Base-by-base conservation (phyloP, 164 flowering plant genomes). In the Nymphaea thermarum region DNA sequence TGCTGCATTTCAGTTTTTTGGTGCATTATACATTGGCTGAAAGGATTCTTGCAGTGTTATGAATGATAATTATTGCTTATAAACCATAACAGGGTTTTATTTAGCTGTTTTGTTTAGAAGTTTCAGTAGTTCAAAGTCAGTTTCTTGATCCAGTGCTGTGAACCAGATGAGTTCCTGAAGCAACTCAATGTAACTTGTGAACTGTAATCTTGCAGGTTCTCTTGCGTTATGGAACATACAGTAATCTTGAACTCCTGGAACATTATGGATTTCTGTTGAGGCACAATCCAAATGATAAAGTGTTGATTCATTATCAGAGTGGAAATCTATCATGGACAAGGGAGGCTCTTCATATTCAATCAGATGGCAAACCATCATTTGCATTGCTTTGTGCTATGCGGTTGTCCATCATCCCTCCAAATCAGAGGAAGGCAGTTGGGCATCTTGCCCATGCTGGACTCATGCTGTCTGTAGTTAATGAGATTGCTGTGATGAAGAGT, bases 171-270 rank as follows among this genome's bases (percentile, higher is more conserved):
- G 36, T 25, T 61, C 63, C 8, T 5, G 16, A 61, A n/a, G 63
- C 25, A 61, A 2, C 63, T 7, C 63, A n/a, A n/a, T 6, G 15
- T 36, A 3, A n/a, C n/a, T n/a, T 4, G 25, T 5, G 36, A n/a
- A 61, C 25, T 7, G 8, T 61, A 55, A n/a, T 61, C 63, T 61
- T 81, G 76, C 86, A 95, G 99, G 96, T 90, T 71, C 87, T 90
- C 59, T 68, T 95, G 69, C 75, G 96, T 74, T 95, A 92, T 73
- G 98, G 98, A 62, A 82, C 85, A 63, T 95, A 95, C 77, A 90
- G 91, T 62, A 91, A 95, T 73, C 70, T 92, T 77, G 98, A 95
- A 82, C 96, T 95, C 77, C 96, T 95, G 61, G 94, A 95, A 75
- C 89, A 95, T 73, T 95, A 94, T 68, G 99, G 99, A 4, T 95